Evolutionary conservation across 2,329 filamentous ascomycete species (phyloP).

Genomic region (Pseudocercospora vitis): DNA sequence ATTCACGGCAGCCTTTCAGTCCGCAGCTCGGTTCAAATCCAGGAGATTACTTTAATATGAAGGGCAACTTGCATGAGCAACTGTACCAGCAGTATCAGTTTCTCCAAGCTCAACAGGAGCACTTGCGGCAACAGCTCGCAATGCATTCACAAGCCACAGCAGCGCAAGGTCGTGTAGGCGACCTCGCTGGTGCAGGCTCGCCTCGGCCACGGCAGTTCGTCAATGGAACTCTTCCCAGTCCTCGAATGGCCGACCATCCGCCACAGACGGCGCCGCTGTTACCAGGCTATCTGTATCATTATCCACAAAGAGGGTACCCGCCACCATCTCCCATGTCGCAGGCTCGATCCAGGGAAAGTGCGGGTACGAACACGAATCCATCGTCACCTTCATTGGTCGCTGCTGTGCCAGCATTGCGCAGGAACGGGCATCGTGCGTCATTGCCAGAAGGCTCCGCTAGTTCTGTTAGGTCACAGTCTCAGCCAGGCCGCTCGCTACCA

Average conservation of each 20-base stretch:
- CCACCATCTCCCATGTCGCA: slow-evolving; percentile 41
- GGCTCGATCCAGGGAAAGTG: slow-evolving; percentile 41
- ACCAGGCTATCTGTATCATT: slow-evolving; percentile 48
- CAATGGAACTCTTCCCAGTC: slow-evolving; percentile 34
- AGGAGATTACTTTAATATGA: slow-evolving; percentile 45
- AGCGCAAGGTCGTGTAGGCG: slow-evolving; percentile 36
- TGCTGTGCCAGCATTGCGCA: slow-evolving; percentile 45
- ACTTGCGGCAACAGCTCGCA: slow-evolving; percentile 44
- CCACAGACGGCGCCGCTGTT: slow-evolving; percentile 41
- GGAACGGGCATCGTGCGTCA: slow-evolving; percentile 45
- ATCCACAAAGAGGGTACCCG: slow-evolving; percentile 46
- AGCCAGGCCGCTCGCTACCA: slow-evolving; percentile 48
- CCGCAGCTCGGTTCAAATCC: slow-evolving; percentile 43
- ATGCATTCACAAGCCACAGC: slow-evolving; percentile 44
- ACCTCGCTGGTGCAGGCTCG: slow-evolving; percentile 42
- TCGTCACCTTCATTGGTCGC: slow-evolving; percentile 50
- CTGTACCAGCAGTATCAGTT: slow-evolving; percentile 49
- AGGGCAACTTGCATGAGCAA: slow-evolving; percentile 50
- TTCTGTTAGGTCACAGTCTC: slow-evolving; percentile 51
- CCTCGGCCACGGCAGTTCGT: slow-evolving; percentile 38
- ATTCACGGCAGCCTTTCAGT: slow-evolving; percentile 41
- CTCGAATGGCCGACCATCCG: slow-evolving; percentile 34
- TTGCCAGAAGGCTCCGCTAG: slow-evolving; percentile 44
- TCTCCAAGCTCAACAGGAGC: slow-evolving; percentile 40
- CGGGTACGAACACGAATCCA: slow-evolving; percentile 48